Conservation (phyloP, 257 asterid genomes). For the Solanum tarijense region DNA sequence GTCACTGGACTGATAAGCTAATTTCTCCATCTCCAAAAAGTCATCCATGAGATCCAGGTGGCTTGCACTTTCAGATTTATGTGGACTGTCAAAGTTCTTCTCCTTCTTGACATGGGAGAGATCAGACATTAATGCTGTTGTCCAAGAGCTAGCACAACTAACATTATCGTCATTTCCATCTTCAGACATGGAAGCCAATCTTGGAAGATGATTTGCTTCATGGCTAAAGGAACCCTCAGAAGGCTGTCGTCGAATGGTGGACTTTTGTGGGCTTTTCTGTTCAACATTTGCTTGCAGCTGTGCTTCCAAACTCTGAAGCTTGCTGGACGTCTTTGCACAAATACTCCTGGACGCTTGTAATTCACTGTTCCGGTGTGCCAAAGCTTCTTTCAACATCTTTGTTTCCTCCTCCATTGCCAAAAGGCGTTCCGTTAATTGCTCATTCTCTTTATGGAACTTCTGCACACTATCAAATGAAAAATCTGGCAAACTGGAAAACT, state of each 20-base stretch:
- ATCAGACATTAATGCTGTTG: conserved; percentile 47
- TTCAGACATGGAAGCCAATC: conserved; percentile 69
- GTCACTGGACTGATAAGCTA: conserved; percentile 52
- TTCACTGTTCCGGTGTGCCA: conserved; percentile 85
- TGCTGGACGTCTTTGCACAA: conserved; percentile 69
- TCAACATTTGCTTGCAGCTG: conserved; percentile 51
- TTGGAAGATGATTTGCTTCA: conserved; percentile 41
- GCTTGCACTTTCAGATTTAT: conserved; percentile 48
- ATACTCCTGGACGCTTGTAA: conserved; percentile 66
- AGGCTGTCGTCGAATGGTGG: conserved; percentile 17
- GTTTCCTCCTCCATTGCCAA: conserved; percentile 91
- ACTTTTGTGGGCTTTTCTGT: conserved; percentile 31
- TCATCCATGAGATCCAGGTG: conserved; percentile 90
- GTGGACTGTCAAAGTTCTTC: conserved; percentile 45
- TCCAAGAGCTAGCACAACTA: conserved; percentile 77
- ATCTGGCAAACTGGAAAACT: conserved; percentile 44
- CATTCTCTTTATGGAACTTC: conserved; percentile 58
- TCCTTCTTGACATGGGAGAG: conserved; percentile 60
- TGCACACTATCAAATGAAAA: conserved; percentile 55
- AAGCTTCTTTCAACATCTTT: conserved; percentile 86
- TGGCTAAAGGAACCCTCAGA: conserved; percentile 27
- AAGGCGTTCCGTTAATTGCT: conserved; percentile 66
- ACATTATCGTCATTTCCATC: conserved; percentile 67
- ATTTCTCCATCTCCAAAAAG: conserved; percentile 96
- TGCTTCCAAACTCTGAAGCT: conserved; percentile 68